These are phyloP conservation scores for Oryza glaberrima DNA, from an alignment of 176 grass and related monocot genomes.

Conservation along the genomic window DNA sequence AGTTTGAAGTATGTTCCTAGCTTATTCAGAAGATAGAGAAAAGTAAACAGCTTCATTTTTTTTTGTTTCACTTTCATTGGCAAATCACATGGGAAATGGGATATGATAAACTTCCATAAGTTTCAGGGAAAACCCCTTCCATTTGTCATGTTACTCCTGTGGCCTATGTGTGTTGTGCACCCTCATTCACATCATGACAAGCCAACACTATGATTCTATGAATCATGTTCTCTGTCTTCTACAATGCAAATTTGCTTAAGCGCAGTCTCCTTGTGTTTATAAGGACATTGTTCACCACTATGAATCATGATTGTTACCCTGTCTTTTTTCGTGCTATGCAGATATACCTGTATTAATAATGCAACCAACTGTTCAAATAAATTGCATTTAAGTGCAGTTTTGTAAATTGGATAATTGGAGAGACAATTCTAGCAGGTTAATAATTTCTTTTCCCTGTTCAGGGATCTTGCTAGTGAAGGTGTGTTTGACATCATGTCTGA, in stretches of 20 bases:
- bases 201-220: conserved; percentile 7
- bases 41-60: background rate
- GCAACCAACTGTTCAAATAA: background rate
- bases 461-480: conserved; percentile 78
- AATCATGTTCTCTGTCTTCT: background rate
- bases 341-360: background rate
- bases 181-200: conserved; percentile 1
- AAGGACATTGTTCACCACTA: conserved; percentile 21
- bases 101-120: background rate
- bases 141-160: conserved; percentile 28
- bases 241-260: background rate
- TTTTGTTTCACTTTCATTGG: conserved; percentile 9
- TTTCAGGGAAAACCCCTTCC: background rate
- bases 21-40: conserved; percentile 4
- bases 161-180: background rate
- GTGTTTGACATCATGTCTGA: conserved; percentile 80
- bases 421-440: conserved; percentile 19
- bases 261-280: background rate
- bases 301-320: conserved; percentile 22
- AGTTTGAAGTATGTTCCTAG: background rate
- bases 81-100: background rate
- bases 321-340: conserved; percentile 21
- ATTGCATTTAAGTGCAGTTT: conserved; percentile 24
- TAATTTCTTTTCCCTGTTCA: conserved; percentile 44
- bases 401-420: conserved; percentile 20